phyloP scores from a whole-genome alignment of 768 basidiomycete species.

The Phlegmacium glaucopus region DNA sequence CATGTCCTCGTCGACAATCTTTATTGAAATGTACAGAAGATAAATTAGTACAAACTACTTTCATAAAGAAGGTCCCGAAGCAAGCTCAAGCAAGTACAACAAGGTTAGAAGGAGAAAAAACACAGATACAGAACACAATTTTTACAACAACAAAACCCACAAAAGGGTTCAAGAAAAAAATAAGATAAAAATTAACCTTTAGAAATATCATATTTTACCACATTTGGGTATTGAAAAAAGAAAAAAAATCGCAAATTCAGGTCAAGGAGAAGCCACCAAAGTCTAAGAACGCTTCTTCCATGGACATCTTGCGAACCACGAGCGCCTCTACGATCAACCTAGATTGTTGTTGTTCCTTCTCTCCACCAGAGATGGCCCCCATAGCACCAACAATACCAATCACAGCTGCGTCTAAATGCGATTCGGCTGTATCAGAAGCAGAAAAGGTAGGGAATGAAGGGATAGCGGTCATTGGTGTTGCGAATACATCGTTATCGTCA shows the following conservation, averaged over 20 bases:
- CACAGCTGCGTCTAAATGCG: conserved; percentile 22
- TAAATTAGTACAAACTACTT: no score
- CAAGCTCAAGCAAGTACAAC: no score
- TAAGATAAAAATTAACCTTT: no score
- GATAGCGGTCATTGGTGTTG: conserved; percentile 23
- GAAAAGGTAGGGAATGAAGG: conserved; percentile 24
- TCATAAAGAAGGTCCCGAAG: no score
- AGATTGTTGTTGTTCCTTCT: conserved; percentile 28
- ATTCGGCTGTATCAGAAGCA: conserved; percentile 21
- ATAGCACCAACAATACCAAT: conserved; percentile 21
- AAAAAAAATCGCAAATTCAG: conserved; percentile 12
- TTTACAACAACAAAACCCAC: no score
- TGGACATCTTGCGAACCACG: conserved; percentile 71
- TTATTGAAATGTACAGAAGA: no score
- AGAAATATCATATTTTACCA: no score
- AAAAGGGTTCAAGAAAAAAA: no score
- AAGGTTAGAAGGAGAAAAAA: no score
- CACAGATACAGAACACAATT: no score
- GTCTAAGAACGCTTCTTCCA: conserved; percentile 75
- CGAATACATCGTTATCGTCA: conserved; percentile 38
- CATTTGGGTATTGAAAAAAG: neutral
- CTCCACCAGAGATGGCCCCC: conserved; percentile 1
- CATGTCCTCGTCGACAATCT: no score
- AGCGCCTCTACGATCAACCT: conserved; percentile 80
- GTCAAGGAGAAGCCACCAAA: conserved; percentile 59